Evolutionary conservation across 768 basidiomycete genomes (phyloP).

Genomic region (Rhodocollybia butyracea): DNA sequence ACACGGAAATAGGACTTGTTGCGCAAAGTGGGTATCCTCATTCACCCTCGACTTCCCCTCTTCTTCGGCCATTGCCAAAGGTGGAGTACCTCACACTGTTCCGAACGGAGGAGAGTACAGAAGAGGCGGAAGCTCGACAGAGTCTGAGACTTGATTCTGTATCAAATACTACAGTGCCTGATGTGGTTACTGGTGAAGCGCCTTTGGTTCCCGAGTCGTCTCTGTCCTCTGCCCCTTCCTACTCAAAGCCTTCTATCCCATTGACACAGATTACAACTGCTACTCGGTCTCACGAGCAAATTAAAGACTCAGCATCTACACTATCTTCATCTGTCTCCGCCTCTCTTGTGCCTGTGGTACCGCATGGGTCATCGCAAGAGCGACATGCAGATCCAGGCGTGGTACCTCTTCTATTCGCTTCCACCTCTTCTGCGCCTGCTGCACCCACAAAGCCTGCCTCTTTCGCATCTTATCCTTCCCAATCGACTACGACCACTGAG

Average conservation of each 20-base stretch:
- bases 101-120: conserved; percentile 58
- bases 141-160: conserved; percentile 31
- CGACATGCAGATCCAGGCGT: not conserved
- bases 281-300: not conserved
- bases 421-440: not conserved
- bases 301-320: not conserved
- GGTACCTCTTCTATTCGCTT: not conserved
- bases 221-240: not conserved
- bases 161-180: not conserved
- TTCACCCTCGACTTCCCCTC: conserved; percentile 79
- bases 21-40: conserved; percentile 50
- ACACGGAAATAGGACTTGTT: not conserved
- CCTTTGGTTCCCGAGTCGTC: not conserved
- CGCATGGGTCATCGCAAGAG: not conserved
- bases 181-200: conserved; percentile 10
- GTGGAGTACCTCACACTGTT: conserved; percentile 61
- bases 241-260: not conserved
- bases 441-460: not conserved
- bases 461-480: not conserved
- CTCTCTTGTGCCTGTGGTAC: not conserved
- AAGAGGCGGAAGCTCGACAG: conserved; percentile 50
- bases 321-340: not conserved
- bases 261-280: not conserved
- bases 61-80: conserved; percentile 64
- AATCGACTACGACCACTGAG: not conserved